A percentile compares a stretch with the other conserved stretches of the same genome.
Evolutionary conservation across 2,329 filamentous ascomycete species (phyloP).

Genomic region (Alternaria ventricosa): DNA sequence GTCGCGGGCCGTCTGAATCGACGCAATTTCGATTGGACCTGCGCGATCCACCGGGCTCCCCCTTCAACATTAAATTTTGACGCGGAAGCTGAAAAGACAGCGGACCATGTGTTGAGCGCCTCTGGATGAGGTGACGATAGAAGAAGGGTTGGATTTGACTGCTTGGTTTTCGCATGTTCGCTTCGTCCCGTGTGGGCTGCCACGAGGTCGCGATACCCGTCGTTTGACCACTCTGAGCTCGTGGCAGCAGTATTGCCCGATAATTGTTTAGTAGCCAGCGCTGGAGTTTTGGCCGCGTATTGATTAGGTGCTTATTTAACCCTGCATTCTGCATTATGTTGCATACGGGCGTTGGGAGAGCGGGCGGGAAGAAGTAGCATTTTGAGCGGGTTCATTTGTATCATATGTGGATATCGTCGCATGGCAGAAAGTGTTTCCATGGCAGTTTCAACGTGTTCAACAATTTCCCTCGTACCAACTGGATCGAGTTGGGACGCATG

Average conservation of each 20-base stretch:
- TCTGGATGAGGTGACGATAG: constrained; percentile 30
- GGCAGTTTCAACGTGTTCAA: constrained; percentile 15
- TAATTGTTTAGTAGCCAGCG: constrained; percentile 38
- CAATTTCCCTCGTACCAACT: constrained; percentile 11
- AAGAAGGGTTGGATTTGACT: constrained; percentile 28
- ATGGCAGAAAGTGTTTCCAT: constrained; percentile 17
- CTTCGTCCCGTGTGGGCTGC: constrained; percentile 33
- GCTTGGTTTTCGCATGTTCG: constrained; percentile 36
- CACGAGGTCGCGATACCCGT: constrained; percentile 46
- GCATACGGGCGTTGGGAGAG: constrained; percentile 27
- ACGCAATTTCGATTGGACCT: constrained; percentile 45
- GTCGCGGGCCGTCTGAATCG: constrained; percentile 38
- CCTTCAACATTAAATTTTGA: constrained; percentile 49
- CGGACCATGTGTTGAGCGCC: constrained; percentile 1
- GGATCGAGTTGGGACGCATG: constrained; percentile 8
- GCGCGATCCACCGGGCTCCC: constrained; percentile 45
- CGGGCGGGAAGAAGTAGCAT: constrained; percentile 21
- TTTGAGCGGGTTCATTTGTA: constrained; percentile 27
- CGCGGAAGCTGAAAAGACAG: constrained; percentile 10
- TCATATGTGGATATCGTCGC: constrained; percentile 22
- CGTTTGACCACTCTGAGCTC: constrained; percentile 34
- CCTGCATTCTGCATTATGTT: constrained; percentile 32
- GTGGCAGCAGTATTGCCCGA: constrained; percentile 38
- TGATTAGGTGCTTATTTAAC: constrained; percentile 25
- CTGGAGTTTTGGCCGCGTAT: constrained; percentile 41